Evolutionary conservation across 2,329 filamentous ascomycete genomes (phyloP), one percentile per base, ranked within the genome.

Genomic region (Lecanicillium sp.): DNA sequence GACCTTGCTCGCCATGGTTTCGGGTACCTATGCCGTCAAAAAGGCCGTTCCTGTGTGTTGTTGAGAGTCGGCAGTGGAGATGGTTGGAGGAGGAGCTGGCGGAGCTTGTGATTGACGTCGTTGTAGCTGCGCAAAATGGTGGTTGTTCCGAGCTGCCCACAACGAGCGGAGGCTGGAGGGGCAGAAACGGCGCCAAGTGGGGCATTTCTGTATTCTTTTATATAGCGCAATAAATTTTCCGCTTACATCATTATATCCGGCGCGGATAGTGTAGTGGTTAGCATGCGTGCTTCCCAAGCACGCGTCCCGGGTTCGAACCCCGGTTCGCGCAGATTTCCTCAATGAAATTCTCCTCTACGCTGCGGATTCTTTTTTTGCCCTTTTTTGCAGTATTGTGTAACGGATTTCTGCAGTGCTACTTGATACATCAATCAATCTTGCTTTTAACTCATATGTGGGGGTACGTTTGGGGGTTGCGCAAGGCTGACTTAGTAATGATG

Each of bases 1-100:
- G 56, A 68, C 67, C 54, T 69, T 68, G 59, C 55, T 67, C 44
- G 67, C 64, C 67, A 69, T 69, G 51, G 32, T 55, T n/a, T n/a
- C n/a, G n/a, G n/a, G n/a, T n/a, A n/a, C n/a, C n/a, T n/a, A n/a
- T n/a, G n/a, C n/a, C n/a, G n/a, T n/a, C n/a, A n/a, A n/a, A n/a
- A n/a, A n/a, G n/a, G n/a, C n/a, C n/a, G n/a, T n/a, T n/a, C n/a
- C n/a, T n/a, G n/a, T n/a, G n/a, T n/a, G n/a, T n/a, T n/a, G n/a
- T n/a, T n/a, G n/a, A n/a, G n/a, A n/a, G n/a, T n/a, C n/a, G n/a
- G n/a, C n/a, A n/a, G n/a, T n/a, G n/a, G n/a, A n/a, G n/a, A n/a
- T n/a, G n/a, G n/a, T n/a, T n/a, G n/a, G n/a, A n/a, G 26, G 26
- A 12, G 7, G 26, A 37, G 35, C 35, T 37, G 35, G 12, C 19